Base-by-base conservation (phyloP, 2,329 filamentous ascomycete species). In the Acephala macrosclerotiorum region DNA sequence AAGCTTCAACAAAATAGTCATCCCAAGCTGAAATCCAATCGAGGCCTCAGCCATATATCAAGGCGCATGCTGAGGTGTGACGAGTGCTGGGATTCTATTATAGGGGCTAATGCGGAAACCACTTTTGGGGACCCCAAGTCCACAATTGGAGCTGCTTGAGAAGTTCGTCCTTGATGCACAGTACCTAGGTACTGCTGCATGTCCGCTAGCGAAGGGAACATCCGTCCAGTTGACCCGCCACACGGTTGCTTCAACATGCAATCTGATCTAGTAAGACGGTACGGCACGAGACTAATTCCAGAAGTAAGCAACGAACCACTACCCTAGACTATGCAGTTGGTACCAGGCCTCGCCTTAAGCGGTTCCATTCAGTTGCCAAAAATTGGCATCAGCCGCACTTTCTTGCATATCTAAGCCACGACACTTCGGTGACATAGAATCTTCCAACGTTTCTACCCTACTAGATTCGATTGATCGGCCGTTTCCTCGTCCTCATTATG, bases 41-140 rank as follows among this genome's bases (percentile, higher is more conserved):
- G 49, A 53, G 49, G 14, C 49, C 26, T 26, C 25, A 53, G 49
- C 49, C 49, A 53, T 53, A 53, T 53, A 53, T 53, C 25, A 53
- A 53, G 49, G 33, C 25, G 49, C 49, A 53, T 53, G 25, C 49
- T 53, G 49, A 29, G 26, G 14, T 53, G 11, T 53, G 26, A n/a
- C 22, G 33, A 3, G n/a, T 53, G 49, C 49, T 53, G 26, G 33
- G 3, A 53, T 33, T 22, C 49, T 25, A 33, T 22, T 53, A 29
- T 33, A 16, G 47, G 49, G 26, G 33, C 25, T 53, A 29, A 29
- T 53, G 26, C 22, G 14, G 49, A 53, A 53, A 22, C 4, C 29
- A 33, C 12, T 53, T 53, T 53, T 53, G 49, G 49, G 22, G 49
- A 9, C 25, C 18, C 7, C 25, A 18, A 49, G 20, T 22, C n/a